Percentiles rank a stretch among this genome's conserved stretches.
phyloP scores from a whole-genome alignment of 208 protist species.

The Wallacemonas rigidus region DNA sequence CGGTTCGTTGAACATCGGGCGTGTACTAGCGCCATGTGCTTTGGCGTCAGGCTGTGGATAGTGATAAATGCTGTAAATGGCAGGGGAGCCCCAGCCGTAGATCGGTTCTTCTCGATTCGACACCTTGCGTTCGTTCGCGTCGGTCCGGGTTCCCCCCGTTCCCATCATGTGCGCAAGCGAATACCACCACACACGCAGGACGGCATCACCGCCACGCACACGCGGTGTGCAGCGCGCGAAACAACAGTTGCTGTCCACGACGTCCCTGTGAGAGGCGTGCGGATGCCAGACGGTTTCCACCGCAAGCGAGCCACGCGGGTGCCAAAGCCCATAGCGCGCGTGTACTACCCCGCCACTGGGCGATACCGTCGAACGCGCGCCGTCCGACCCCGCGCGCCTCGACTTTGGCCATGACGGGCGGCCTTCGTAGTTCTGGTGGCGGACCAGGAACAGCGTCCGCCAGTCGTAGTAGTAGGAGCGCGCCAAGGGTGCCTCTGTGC shows the following conservation, averaged over 20 bases:
- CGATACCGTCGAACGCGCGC: not conserved
- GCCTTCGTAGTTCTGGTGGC: slow-evolving; percentile 2
- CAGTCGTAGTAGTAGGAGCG: slow-evolving; percentile 21
- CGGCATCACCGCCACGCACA: not conserved
- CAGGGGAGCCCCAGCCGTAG: slow-evolving; percentile 2
- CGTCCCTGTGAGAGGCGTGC: not conserved
- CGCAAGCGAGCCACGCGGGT: not conserved
- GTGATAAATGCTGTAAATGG: slow-evolving; percentile 11
- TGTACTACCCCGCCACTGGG: not conserved
- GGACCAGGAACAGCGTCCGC: slow-evolving; percentile 30
- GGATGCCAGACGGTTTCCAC: not conserved
- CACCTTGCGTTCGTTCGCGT: no score
- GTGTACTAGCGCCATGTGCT: not conserved
- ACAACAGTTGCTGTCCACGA: not conserved
- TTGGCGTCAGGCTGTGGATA: not conserved
- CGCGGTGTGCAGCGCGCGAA: not conserved
- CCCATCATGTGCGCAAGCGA: not conserved
- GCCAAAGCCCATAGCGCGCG: slow-evolving; percentile 1
- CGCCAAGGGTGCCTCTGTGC: no score
- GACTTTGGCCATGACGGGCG: not conserved
- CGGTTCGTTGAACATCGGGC: not conserved
- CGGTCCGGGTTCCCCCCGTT: no score
- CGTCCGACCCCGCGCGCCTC: not conserved
- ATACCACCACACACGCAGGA: not conserved
- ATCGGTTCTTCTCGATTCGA: not conserved